Conservation (phyloP, 2,329 filamentous ascomycete species). For the Cladophialophora bantiana region DNA sequence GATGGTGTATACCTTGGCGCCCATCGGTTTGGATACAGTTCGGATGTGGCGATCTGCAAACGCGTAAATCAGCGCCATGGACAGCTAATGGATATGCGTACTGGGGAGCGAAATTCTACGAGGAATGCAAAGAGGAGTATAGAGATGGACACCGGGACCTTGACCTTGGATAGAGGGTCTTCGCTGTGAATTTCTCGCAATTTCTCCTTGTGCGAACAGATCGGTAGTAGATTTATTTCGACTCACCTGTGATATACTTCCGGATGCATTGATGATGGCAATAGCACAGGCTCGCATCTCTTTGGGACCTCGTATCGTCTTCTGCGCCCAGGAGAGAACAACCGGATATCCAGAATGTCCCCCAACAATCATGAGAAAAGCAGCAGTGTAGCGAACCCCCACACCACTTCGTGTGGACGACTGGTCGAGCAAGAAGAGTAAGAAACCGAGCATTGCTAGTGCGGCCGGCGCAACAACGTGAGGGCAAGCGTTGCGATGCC, state of each 20-base stretch:
- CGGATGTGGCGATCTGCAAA: slow-evolving; percentile 38
- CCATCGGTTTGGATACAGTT: slow-evolving; percentile 32
- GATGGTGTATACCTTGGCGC: slow-evolving; percentile 35
- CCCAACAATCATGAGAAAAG: slow-evolving; percentile 46
- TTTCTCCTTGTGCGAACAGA: neutral
- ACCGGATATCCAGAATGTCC: slow-evolving; percentile 50
- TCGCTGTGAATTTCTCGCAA: neutral
- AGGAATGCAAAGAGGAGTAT: neutral
- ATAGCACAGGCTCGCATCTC: slow-evolving; percentile 54
- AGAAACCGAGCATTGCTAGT: slow-evolving; percentile 44
- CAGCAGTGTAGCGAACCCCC: slow-evolving; percentile 44
- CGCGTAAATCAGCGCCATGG: slow-evolving; percentile 62
- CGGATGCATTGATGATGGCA: slow-evolving; percentile 53
- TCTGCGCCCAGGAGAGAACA: slow-evolving; percentile 53
- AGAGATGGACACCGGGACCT: too few relatives aligned
- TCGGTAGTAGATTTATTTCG: too few relatives aligned
- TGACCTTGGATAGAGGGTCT: too few relatives aligned
- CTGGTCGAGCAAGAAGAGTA: slow-evolving; percentile 39
- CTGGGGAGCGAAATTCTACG: neutral
- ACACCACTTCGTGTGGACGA: slow-evolving; percentile 33
- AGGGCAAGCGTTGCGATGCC: slow-evolving; percentile 72
- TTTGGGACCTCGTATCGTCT: slow-evolving; percentile 51
- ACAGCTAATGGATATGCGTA: neutral
- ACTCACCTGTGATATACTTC: slow-evolving; percentile 42
- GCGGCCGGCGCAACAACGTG: slow-evolving; percentile 65